A percentile compares a stretch with the other conserved stretches of the same genome.
These are phyloP conservation scores for Ophiostoma ips DNA, from an alignment of 2,329 filamentous ascomycete species.

Conservation along the genomic window DNA sequence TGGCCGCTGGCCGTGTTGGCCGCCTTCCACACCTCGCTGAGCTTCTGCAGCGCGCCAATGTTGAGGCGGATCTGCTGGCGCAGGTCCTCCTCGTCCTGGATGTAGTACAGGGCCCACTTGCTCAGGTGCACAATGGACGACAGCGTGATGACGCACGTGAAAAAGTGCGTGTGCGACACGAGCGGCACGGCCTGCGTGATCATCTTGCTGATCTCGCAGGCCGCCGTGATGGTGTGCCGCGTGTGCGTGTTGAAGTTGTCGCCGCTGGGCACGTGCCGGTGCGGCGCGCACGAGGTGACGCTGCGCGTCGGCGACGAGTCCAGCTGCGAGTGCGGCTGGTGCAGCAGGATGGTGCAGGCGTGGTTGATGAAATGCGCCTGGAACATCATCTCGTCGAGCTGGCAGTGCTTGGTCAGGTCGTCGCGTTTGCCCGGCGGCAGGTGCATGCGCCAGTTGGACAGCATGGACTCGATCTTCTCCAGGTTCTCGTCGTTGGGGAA, in stretches of 20 bases:
- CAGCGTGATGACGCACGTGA: slow-evolving; percentile 66
- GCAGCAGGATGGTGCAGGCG: slow-evolving; percentile 57
- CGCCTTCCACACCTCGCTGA: slow-evolving; percentile 59
- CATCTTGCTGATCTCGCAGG: slow-evolving; percentile 61
- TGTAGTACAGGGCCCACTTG: slow-evolving; percentile 55
- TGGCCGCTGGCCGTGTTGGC: slow-evolving; percentile 56
- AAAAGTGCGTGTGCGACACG: slow-evolving; percentile 66
- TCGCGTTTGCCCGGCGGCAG: slow-evolving; percentile 59
- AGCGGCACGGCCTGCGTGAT: slow-evolving; percentile 61
- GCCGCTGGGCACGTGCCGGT: slow-evolving; percentile 34
- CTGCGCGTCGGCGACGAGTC: slow-evolving; percentile 44
- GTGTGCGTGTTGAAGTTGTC: slow-evolving; percentile 53
- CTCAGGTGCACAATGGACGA: slow-evolving; percentile 71
- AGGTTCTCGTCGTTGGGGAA: slow-evolving; percentile 41
- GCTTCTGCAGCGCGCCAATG: slow-evolving; percentile 57
- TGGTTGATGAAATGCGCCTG: slow-evolving; percentile 71
- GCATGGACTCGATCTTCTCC: slow-evolving; percentile 34
- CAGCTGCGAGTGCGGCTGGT: slow-evolving; percentile 66
- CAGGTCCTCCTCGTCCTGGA: slow-evolving; percentile 50
- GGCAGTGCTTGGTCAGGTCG: slow-evolving; percentile 53
- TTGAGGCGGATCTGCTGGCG: slow-evolving; percentile 68
- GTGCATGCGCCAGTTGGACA: slow-evolving; percentile 66
- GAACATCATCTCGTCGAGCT: slow-evolving; percentile 81
- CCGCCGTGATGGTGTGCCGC: slow-evolving; percentile 65
- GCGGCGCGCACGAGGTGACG: slow-evolving; percentile 54